Evolutionary conservation across 208 protist genomes (phyloP).

Genomic region (Leishmania braziliensis): DNA sequence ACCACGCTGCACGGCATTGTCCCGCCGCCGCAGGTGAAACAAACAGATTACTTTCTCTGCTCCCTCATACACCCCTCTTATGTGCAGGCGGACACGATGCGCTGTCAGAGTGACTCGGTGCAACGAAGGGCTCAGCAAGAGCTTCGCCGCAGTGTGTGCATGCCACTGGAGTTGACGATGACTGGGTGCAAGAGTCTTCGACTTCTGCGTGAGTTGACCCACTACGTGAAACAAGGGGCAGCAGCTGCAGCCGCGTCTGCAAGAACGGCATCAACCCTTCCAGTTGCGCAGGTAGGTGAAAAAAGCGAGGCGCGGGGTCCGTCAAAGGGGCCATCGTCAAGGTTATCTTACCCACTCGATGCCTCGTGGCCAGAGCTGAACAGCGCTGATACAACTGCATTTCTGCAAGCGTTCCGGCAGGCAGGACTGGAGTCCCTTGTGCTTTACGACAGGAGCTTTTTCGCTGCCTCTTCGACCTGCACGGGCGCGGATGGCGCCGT

Average conservation of each 20-base stretch:
- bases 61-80: constrained; percentile 81
- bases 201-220: constrained; percentile 32
- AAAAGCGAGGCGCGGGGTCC: not conserved
- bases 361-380: constrained; percentile 27
- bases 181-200: constrained; percentile 53
- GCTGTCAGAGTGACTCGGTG: not conserved
- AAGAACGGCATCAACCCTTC: not conserved
- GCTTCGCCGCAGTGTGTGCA: constrained; percentile 48
- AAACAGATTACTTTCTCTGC: constrained; percentile 71
- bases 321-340: not conserved
- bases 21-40: constrained; percentile 18
- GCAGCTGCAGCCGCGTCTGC: not conserved
- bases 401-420: constrained; percentile 22
- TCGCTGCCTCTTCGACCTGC: not conserved
- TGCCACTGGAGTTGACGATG: constrained; percentile 71
- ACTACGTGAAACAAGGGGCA: constrained; percentile 4
- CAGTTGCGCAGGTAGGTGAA: not conserved
- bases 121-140: constrained; percentile 7
- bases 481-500: not conserved
- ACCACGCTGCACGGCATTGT: constrained; percentile 51
- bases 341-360: not conserved
- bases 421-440: constrained; percentile 43
- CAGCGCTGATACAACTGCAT: constrained; percentile 22
- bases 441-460: constrained; percentile 38
- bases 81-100: constrained; percentile 20